Base-by-base conservation (phyloP, 2,329 filamentous ascomycete genomes). In the Leptographium radiaticola region DNA sequence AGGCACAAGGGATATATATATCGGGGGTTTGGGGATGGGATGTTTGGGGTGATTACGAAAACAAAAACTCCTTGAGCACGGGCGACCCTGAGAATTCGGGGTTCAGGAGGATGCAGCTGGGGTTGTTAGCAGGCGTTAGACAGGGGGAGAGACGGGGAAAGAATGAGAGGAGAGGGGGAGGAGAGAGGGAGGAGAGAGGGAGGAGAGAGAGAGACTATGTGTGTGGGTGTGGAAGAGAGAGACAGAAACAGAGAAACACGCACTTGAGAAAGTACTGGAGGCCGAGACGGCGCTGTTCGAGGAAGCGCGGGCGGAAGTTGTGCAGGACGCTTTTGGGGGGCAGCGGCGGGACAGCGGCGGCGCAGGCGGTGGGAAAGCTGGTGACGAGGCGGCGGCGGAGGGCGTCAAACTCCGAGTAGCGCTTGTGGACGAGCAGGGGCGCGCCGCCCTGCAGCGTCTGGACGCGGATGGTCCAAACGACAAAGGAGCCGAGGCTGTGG, bases 221-320 rank as follows among this genome's bases (percentile, higher is more conserved):
- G n/a, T n/a, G n/a, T n/a, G n/a, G n/a, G n/a, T n/a, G n/a, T n/a
- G 20, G 33, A n/a, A 1, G 7, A 31, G 33, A 33, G 38, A n/a
- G 39, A 10, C 6, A 8, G 6, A 12, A 13, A 33, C n/a, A 39
- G 59, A 38, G 13, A 16, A 7, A 6, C 6, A 74, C 86, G 57
- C 71, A 95, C 89, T 95, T 95, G 53, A 98, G 72, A 66, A 97
- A 98, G 66, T 97, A 95, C 65, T 88, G 84, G 56, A 98, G 72
- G 7, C 90, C 91, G 44, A 81, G 76, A 60, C 88, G 82, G 63
- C 93, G 78, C 64, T 85, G 84, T 67, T 96, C 90, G 18, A 98
- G 75, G 66, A 98, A 97, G 51, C 79, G 80, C 12, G 87, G 83
- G 51, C 86, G 78, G 64, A 96, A 95, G 72, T 79, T 87, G 71